phyloP scores from a whole-genome alignment of 2,329 filamentous ascomycete genomes.

The Monosporascus sp. region DNA sequence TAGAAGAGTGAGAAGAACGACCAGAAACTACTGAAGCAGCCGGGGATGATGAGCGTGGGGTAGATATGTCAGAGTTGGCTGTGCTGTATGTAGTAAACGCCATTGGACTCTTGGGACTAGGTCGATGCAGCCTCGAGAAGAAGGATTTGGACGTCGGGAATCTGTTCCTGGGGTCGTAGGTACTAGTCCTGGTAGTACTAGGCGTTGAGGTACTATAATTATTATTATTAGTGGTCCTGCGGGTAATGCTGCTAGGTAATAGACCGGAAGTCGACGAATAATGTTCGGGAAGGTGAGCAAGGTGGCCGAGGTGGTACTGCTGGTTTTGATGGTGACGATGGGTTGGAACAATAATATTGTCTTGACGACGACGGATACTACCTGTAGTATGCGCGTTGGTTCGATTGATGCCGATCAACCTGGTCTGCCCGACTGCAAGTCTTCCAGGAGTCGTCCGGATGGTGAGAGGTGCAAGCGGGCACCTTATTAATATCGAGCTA shows the following conservation, averaged over 20 bases:
- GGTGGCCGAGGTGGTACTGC: constrained; percentile 10
- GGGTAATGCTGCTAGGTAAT: constrained; percentile 26
- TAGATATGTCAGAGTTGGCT: constrained; percentile 47
- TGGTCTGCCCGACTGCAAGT: neutral
- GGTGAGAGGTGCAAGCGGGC: neutral
- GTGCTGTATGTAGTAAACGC: constrained; percentile 42
- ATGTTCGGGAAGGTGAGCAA: constrained; percentile 21
- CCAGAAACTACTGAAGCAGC: constrained; percentile 41
- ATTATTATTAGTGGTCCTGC: constrained; percentile 11
- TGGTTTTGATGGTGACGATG: neutral
- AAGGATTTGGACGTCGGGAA: constrained; percentile 9
- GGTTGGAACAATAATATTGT: neutral
- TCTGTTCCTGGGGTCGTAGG: constrained; percentile 5
- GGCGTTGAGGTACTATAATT: neutral
- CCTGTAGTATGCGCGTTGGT: neutral
- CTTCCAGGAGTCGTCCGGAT: neutral
- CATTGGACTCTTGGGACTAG: constrained; percentile 30
- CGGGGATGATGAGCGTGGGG: constrained; percentile 49
- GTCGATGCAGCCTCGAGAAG: constrained; percentile 16
- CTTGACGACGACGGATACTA: neutral
- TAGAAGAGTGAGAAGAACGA: constrained; percentile 45
- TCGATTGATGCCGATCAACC: neutral
- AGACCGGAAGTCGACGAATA: constrained; percentile 23
- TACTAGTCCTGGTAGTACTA: neutral
- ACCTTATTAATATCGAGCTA: neutral